Percentiles rank a stretch among this genome's conserved stretches.
These are phyloP conservation scores for Volvox africanus DNA, from an alignment of 139 green algal genomes.

Conservation along the genomic window DNA sequence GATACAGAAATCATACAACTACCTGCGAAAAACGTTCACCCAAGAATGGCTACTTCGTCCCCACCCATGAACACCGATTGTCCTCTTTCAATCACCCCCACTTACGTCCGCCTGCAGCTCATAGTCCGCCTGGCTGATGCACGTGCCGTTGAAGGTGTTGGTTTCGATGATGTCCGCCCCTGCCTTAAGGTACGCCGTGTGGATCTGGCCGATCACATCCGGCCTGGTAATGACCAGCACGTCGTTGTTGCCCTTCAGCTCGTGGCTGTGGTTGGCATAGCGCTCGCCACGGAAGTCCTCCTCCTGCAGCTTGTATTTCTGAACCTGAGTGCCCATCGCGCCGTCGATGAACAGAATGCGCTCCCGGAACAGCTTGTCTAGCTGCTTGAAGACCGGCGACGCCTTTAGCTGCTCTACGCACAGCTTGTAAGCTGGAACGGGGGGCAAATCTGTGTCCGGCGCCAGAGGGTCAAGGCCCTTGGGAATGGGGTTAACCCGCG, in stretches of 20 bases:
- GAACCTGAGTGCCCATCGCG: constrained; percentile 96
- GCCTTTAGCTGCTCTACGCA: background rate
- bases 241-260: constrained; percentile 99
- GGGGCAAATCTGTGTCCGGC: constrained; percentile 54
- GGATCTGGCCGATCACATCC: constrained; percentile 95
- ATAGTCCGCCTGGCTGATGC: constrained; percentile 95
- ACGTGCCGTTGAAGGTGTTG: constrained; percentile 98
- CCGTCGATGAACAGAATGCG: constrained; percentile 97
- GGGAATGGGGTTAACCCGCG: constrained; percentile 69
- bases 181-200: constrained; percentile 90
- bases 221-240: constrained; percentile 95
- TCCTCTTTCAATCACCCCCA: background rate
- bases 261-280: constrained; percentile 82
- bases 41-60: no score
- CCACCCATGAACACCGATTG: no score
- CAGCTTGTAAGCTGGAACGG: constrained; percentile 69
- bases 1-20: no score
- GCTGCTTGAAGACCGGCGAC: constrained; percentile 37
- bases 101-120: constrained; percentile 79
- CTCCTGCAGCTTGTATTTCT: constrained; percentile 91
- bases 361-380: constrained; percentile 87
- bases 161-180: constrained; percentile 99
- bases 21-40: no score
- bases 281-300: constrained; percentile 90
- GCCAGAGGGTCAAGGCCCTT: constrained; percentile 63